phyloP scores from a whole-genome alignment of 2,329 filamentous ascomycete species.

The Ophiognomonia clavigignenti-juglandacearum region DNA sequence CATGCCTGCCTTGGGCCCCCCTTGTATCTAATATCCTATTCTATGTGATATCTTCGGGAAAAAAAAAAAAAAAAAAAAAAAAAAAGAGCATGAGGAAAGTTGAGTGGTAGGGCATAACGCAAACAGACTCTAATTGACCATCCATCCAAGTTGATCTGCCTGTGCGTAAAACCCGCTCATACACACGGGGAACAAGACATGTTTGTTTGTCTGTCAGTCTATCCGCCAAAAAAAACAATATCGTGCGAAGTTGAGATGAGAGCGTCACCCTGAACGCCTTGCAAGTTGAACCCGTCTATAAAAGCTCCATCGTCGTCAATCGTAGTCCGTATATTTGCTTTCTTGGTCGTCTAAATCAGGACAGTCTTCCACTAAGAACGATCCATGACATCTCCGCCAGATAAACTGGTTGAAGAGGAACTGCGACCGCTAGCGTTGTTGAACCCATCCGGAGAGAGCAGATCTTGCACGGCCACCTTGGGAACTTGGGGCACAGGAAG shows the following conservation, averaged over 20 bases:
- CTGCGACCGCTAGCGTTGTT: slow-evolving; percentile 70
- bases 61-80: too few relatives aligned
- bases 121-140: too few relatives aligned
- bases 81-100: too few relatives aligned
- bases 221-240: too few relatives aligned
- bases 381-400: slow-evolving; percentile 65
- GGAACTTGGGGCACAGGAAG: slow-evolving; percentile 87
- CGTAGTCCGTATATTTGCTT: slow-evolving; percentile 10
- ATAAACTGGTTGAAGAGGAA: slow-evolving; percentile 72
- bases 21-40: too few relatives aligned
- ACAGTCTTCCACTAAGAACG: slow-evolving; percentile 31
- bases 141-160: too few relatives aligned
- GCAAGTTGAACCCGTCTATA: slow-evolving; percentile 17
- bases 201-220: too few relatives aligned
- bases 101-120: too few relatives aligned
- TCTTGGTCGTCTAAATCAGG: neutral
- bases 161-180: too few relatives aligned
- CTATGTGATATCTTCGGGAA: too few relatives aligned
- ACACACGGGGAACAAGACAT: too few relatives aligned
- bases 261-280: slow-evolving; percentile 16
- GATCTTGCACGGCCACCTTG: slow-evolving; percentile 81
- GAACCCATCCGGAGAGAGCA: slow-evolving; percentile 65
- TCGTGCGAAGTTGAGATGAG: slow-evolving; percentile 8
- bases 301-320: slow-evolving; percentile 16
- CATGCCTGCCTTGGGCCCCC: too few relatives aligned